Evolutionary conservation across 495 filamentous ascomycete species (phyloP).

Genomic region (Cladorrhinum samala): DNA sequence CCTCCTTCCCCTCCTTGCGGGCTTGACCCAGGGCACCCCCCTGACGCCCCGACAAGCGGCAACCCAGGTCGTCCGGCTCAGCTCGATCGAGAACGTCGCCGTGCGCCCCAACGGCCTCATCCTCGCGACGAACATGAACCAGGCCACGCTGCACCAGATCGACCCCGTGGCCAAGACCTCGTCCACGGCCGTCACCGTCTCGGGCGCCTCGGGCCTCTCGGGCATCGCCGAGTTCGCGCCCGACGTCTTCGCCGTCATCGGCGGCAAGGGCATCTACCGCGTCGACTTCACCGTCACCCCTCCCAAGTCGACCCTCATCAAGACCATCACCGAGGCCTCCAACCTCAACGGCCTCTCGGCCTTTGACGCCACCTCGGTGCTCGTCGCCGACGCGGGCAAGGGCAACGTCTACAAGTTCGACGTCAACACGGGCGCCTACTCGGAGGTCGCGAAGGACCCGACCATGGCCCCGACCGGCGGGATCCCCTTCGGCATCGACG

Average conservation of each 20-base stretch:
- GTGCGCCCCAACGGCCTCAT: constrained; percentile 41
- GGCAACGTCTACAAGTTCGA: constrained; percentile 38
- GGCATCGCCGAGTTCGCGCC: constrained; percentile 39
- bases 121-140: constrained; percentile 37
- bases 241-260: constrained; percentile 38
- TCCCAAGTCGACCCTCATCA: constrained; percentile 29
- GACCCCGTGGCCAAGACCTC: constrained; percentile 29
- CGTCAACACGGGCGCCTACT: constrained; percentile 31
- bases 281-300: constrained; percentile 31
- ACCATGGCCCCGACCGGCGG: constrained; percentile 33
- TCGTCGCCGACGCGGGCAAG: constrained; percentile 35
- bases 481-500: constrained; percentile 34
- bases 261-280: constrained; percentile 35
- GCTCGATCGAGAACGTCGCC: constrained; percentile 43
- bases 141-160: constrained; percentile 27
- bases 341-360: constrained; percentile 37
- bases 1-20: constrained; percentile 5
- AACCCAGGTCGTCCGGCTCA: constrained; percentile 26
- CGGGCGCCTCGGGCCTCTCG: constrained; percentile 29
- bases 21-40: not conserved
- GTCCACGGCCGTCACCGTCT: constrained; percentile 25
- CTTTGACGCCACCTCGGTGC: constrained; percentile 33
- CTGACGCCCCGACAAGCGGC: constrained; percentile 12
- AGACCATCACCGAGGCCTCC: constrained; percentile 32
- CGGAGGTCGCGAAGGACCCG: constrained; percentile 29